Base-by-base conservation (phyloP, 2,329 filamentous ascomycete genomes). In the Exophiala mesophila region DNA sequence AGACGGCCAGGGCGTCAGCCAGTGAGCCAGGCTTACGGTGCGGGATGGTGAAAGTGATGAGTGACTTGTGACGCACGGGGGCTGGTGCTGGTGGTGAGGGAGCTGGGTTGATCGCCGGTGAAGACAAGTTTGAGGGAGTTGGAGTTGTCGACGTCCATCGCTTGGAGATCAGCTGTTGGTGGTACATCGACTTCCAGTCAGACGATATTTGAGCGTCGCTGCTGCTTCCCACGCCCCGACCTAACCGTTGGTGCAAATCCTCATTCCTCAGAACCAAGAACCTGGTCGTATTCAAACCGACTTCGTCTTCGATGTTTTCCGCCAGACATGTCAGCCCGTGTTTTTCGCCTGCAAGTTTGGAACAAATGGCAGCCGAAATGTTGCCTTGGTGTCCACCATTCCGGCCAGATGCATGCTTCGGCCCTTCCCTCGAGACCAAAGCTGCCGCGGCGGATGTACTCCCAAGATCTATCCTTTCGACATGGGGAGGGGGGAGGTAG, bases 371-470 rank as follows among this genome's bases (percentile, higher is more conserved):
- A 3, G 87, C 89, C 50, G 75, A 80, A 7, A 69, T 70, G 17
- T 5, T 7, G 12, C 5, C 18, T 23, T 23, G n/a, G 12, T 8
- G 13, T 12, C 10, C 16, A 13, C 7, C 19, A 9, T 4, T 18
- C 21, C n/a, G 26, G 16, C n/a, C n/a, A 12, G n/a, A 16, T 74
- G 39, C 78, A 76, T 16, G 13, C 19, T 17, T 31, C 23, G 19
- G 43, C 16, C 20, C 17, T 34, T 29, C 72, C 70, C 0, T 44
- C 3, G 85, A 57, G 12, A 72, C 85, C 26, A 94, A 75, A 64
- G 90, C 80, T 1, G 89, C 90, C 0, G 87, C 92, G 51, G 80
- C 82, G 55, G 84, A 89, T 4, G 92, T 98, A 19, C 85, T 92
- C 47, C 81, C 84, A 31, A 87, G 83, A 60, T 97, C 89, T 46